Evolutionary conservation across 345 rosid species (phyloP), one percentile per base, ranked within the genome.

Genomic region (Acer campestre): DNA sequence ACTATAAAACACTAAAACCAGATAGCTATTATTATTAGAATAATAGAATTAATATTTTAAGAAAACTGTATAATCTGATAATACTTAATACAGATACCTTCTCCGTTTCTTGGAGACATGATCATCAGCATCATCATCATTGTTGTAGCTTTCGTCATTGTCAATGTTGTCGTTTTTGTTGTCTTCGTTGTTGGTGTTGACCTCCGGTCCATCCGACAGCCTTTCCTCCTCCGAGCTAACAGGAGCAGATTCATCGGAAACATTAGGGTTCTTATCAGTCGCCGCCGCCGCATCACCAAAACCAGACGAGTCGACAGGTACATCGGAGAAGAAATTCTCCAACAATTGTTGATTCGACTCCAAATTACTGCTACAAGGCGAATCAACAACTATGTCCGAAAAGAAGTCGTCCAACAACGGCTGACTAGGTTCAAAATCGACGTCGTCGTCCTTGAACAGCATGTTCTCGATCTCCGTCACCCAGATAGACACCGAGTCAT

Each of bases 91-190:
- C 7, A 81, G 23, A 44, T 86, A 84, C 89, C 92, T 84, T 81
- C 77, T 86, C 88, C 77, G 78, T 80, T 92, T 92, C 86, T 82
- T 92, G 38, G 84, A 76, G 67, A 74, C 69, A 48, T 81, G 77
- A 82, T 82, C 86, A 66, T 81, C 84, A 64, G 77, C 35, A 22
- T 44, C 85, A 12, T 53, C 80, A 46, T 44, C 77, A 11, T 53
- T 81, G 44, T 51, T 56, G 38, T 40, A 35, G 38, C 38, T 62
- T 20, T 77, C 65, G 7, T 77, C 51, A 0, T 53, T 46, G 53
- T 35, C 23, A 5, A 35, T 35, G 38, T 35, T 35, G 38, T 35
- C 38, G 38, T 35, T 35, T 35, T 62, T 58, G 72, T 29, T 22
- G 4, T 42, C 38, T 35, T 35, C 68, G 35, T 77, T 61, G 9